Base-by-base conservation (phyloP, 768 basidiomycete species). In the Amanita exitialis region DNA sequence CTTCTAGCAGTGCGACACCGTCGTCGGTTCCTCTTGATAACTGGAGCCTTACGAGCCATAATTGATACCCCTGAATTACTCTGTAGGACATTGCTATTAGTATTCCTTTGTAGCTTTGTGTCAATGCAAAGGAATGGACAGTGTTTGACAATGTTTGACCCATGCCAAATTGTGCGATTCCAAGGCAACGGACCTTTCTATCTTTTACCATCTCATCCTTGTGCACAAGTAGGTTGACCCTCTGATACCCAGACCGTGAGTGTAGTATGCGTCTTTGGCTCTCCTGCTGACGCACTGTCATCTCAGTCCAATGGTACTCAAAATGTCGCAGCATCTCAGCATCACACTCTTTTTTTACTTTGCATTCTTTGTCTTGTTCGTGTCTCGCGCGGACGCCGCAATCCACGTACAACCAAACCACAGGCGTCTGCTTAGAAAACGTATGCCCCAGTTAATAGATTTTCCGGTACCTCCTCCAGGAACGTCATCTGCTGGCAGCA, bases 11-110 rank as follows among this genome's bases (percentile, higher is more conserved):
- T 66, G 76, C 85, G 54, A 83, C 80, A 10, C 93, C 93, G 0
- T 67, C 73, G 7, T 72, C 72, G 34, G 92, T 98, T 15, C 60
- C 80, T 2, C 64, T 98, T 49, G 78, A 74, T 54, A 67, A 66
- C 56, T 97, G 95, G 95, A 74, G 77, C 32, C 64, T 90, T 55
- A 83, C 76, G 27, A 92, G 89, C 62, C 91, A 94, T 65, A 74
- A 83, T 61, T 80, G 66, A 64, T 58, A 63, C 16, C n/a, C n/a
- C n/a, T 18, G 16, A 16, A n/a, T n/a, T 20, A 18, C 39, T 12
- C 21, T 8, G 8, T 20, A 39, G 15, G 16, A 39, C 55, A 52
- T 38, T 23, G 35, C 51, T 52, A 58, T 53, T 56, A 53, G 51
- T 45, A 43, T 21, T 49, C 58, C 45, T 42, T 56, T 47, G 54